Base-by-base conservation (phyloP, 345 rosid genomes). In the Eucalyptus pauciflora region DNA sequence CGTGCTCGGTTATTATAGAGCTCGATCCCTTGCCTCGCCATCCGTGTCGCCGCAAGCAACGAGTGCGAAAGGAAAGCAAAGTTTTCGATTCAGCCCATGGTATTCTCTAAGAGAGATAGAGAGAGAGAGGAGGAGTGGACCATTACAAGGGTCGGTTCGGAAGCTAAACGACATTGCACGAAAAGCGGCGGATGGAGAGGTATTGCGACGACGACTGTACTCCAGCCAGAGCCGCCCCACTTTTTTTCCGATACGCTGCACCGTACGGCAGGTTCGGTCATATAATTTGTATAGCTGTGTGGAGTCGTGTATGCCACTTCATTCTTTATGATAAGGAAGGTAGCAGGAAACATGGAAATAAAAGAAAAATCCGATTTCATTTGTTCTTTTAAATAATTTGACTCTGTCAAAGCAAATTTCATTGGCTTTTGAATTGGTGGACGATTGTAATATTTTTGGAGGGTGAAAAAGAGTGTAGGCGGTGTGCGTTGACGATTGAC, bases 301-400 rank as follows among this genome's bases (percentile, higher is more conserved):
- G 41, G 22, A 17, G 81, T 0, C 13, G 25, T 37, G 25, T 0
- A 71, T 33, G 81, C 1, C 43, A 18, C 13, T 8, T 3, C 0
- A 71, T 71, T 62, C 31, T 62, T 33, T 33, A 17, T 0, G 80
- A 69, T 69, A 16, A 69, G 43, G 1, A 17, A 9, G 10, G 4
- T 69, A 5, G 45, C 20, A 33, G 80, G 76, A 33, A 33, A 33
- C 20, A 17, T 69, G 24, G 80, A 33, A 69, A 69, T 69, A 69
- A 33, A 69, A 33, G 22, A 69, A 13, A 56, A 56, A 1, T 16
- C 24, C 41, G 43, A 69, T 16, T 69, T 33, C 45, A 69, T 69
- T 33, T 33, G 3, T 31, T 69, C 43, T 69, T 33, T 31, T 33
- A 69, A 33, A 10, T 33, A 69, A 17, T 69, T 69, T 62, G 69